Conservation (phyloP, 139 green algal genomes). For the Chlorokybus atmophyticus region DNA sequence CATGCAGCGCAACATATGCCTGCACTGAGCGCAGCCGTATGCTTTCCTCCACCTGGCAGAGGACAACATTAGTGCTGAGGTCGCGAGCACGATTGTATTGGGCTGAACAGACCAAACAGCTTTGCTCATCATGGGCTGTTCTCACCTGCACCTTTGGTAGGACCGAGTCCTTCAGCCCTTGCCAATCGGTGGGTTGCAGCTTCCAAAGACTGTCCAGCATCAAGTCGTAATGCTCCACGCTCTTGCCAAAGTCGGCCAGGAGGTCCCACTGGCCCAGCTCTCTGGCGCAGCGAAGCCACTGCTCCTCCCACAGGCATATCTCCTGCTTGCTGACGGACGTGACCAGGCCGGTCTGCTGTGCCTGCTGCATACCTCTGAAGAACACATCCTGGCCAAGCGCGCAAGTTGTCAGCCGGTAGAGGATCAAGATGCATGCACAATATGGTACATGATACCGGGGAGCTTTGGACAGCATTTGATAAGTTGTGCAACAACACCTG, state of each 20-base stretch:
- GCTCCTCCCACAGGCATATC: conserved; percentile 61
- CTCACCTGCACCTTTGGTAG: conserved; percentile 30
- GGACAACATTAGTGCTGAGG: no score
- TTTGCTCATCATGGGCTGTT: no score
- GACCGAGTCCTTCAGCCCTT: conserved; percentile 43
- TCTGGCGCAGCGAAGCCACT: conserved; percentile 65
- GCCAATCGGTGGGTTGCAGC: conserved; percentile 70
- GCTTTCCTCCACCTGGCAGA: conserved; percentile 55
- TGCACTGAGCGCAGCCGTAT: conserved; percentile 47
- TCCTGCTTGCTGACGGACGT: conserved; percentile 40
- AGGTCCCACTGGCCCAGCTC: conserved; percentile 89
- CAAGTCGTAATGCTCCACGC: conserved; percentile 54
- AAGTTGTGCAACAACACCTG: no score
- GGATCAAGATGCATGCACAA: no score
- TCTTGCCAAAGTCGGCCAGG: conserved; percentile 59
- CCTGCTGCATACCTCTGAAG: conserved; percentile 13
- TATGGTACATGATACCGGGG: no score
- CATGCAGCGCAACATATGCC: conserved; percentile 55
- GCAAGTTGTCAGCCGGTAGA: no score
- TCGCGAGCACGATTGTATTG: no score
- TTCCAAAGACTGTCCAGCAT: conserved; percentile 66
- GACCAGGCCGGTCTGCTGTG: neutral
- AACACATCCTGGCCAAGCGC: conserved; percentile 65
- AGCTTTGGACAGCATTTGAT: no score
- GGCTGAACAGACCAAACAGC: no score